phyloP scores from a whole-genome alignment of 805 yeast species.

The Lipomyces japonicus region DNA sequence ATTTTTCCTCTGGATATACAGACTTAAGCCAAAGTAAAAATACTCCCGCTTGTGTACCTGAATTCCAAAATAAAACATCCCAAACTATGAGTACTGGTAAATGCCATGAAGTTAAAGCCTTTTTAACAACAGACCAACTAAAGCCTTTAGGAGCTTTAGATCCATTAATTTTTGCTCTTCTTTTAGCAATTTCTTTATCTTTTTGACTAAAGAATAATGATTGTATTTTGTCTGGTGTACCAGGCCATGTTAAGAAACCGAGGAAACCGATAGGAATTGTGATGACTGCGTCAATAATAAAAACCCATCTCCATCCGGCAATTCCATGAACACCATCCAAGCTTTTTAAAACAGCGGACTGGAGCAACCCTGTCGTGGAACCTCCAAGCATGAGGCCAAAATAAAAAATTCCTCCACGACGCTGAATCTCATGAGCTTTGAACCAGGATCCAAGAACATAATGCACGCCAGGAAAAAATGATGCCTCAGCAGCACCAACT shows the following conservation, averaged over 20 bases:
- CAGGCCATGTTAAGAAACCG: slow-evolving; percentile 58
- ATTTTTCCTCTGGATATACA: slow-evolving; percentile 39
- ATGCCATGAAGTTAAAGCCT: slow-evolving; percentile 54
- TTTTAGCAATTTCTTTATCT: slow-evolving; percentile 52
- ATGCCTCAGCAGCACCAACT: slow-evolving; percentile 66
- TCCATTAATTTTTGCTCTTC: slow-evolving; percentile 41
- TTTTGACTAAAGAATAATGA: slow-evolving; percentile 53
- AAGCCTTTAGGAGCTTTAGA: slow-evolving; percentile 29
- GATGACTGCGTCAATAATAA: slow-evolving; percentile 60
- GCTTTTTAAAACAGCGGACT: slow-evolving; percentile 49
- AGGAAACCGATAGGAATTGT: slow-evolving; percentile 55
- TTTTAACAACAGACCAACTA: slow-evolving; percentile 41
- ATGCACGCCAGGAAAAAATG: slow-evolving; percentile 47
- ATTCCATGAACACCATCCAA: slow-evolving; percentile 52
- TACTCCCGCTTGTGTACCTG: slow-evolving; percentile 48
- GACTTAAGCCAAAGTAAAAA: slow-evolving; percentile 61
- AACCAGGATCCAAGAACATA: slow-evolving; percentile 58
- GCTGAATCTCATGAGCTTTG: slow-evolving; percentile 52
- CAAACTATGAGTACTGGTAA: slow-evolving; percentile 40
- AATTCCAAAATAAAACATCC: slow-evolving; percentile 28
- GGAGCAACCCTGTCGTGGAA: slow-evolving; percentile 59
- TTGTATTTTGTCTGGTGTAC: slow-evolving; percentile 58
- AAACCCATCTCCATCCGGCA: slow-evolving; percentile 72
- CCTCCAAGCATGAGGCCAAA: slow-evolving; percentile 61
- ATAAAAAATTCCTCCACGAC: slow-evolving; percentile 61